phyloP scores from a whole-genome alignment of 345 rosid species.

The Gossypioides kirkii region DNA sequence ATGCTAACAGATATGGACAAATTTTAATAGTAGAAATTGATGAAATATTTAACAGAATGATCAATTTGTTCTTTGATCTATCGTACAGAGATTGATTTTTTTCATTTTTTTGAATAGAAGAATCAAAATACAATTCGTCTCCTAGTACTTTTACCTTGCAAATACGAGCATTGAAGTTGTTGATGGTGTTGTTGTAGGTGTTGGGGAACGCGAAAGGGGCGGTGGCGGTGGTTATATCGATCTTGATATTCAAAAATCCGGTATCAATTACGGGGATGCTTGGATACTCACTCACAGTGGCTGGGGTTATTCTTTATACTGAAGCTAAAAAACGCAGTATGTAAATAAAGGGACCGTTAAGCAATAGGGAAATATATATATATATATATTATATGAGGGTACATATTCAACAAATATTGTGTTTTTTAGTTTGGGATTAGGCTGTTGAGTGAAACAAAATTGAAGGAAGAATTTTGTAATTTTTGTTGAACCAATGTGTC shows the following conservation, averaged over 20 bases:
- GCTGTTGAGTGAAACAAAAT: background rate
- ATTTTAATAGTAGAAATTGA: too few species aligned
- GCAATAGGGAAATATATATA: background rate
- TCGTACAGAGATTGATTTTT: too few species aligned
- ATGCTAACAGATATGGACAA: too few species aligned
- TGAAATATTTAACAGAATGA: too few species aligned
- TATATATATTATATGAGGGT: background rate
- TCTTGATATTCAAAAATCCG: background rate
- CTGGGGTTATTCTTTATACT: constrained; percentile 37
- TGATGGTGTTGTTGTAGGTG: constrained; percentile 26
- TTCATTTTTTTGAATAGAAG: too few species aligned
- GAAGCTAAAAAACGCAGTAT: constrained; percentile 40
- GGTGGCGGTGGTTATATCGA: constrained; percentile 1
- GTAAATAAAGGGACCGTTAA: constrained; percentile 3
- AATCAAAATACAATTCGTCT: too few species aligned
- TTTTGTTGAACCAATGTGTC: background rate
- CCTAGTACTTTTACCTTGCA: too few species aligned
- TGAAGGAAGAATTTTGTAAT: background rate
- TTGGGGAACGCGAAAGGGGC: constrained; percentile 24
- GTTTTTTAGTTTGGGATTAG: background rate
- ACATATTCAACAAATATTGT: background rate
- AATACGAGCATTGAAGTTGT: background rate
- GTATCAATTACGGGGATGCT: constrained; percentile 22
- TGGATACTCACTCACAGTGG: constrained; percentile 36
- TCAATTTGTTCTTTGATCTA: too few species aligned